phyloP scores from a whole-genome alignment of 768 basidiomycete species.

The Lactarius sanguifluus region DNA sequence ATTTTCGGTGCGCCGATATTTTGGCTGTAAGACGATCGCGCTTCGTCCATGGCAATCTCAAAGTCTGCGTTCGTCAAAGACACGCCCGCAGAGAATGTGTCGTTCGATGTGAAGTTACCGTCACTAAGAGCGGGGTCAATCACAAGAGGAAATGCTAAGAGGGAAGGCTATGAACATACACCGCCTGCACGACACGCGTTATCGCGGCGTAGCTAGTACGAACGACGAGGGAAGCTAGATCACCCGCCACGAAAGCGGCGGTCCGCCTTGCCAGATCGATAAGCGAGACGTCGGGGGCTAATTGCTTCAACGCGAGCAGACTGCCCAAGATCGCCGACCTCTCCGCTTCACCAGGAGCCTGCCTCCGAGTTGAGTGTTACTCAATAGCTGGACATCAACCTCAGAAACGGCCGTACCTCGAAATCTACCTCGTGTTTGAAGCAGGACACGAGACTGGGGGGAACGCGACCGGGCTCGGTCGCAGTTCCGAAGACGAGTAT shows the following conservation, averaged over 20 bases:
- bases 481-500: slow-evolving; percentile 76
- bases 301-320: slow-evolving; percentile 40
- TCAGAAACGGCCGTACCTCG: slow-evolving; percentile 49
- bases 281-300: slow-evolving; percentile 82
- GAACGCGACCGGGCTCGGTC: slow-evolving; percentile 61
- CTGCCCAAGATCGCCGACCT: slow-evolving; percentile 59
- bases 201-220: slow-evolving; percentile 59
- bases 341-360: slow-evolving; percentile 83
- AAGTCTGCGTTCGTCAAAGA: slow-evolving; percentile 64
- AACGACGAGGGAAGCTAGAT: slow-evolving; percentile 67
- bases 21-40: slow-evolving; percentile 78
- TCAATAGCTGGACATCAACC: neutral
- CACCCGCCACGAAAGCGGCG: slow-evolving; percentile 83
- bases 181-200: slow-evolving; percentile 40
- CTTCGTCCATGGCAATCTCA: slow-evolving; percentile 64
- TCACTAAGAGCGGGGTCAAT: slow-evolving; percentile 5
- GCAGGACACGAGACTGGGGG: slow-evolving; percentile 57
- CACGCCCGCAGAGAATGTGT: slow-evolving; percentile 42
- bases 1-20: slow-evolving; percentile 98
- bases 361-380: slow-evolving; percentile 6
- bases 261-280: slow-evolving; percentile 75
- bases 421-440: slow-evolving; percentile 87
- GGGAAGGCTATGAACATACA: slow-evolving; percentile 1
- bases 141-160: neutral
- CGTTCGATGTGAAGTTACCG: slow-evolving; percentile 33